Evolutionary conservation across 2,329 filamentous ascomycete species (phyloP), one percentile per base, ranked within the genome.

Genomic region (Hymenoscyphus salicellus): DNA sequence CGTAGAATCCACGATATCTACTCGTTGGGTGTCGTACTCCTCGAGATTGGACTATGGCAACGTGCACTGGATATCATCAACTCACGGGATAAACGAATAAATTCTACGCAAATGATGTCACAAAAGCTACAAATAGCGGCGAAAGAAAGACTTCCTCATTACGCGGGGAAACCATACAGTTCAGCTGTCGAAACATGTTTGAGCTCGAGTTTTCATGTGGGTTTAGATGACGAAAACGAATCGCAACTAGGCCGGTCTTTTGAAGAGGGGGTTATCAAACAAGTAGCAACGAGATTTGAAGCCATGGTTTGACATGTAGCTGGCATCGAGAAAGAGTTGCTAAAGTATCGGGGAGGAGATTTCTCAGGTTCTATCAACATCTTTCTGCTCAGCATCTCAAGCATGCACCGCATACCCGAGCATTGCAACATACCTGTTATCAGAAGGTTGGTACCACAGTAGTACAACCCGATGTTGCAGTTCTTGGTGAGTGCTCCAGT

Each of bases 1-100:
- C 55, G n/a, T 14, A 57, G 32, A 33, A 32, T 16, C 7, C 55
- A 57, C 30, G 55, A 57, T 57, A 33, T 57, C 10, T 57, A 57
- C 30, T 57, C 55, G 23, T 28, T 57, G 7, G 55, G 55, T 8
- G 55, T 57, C 10, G 23, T 57, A 6, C 55, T 57, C 10, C 55
- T 57, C 7, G 55, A 57, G 11, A 14, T 57, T 10, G 55, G 55
- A 14, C 55, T 57, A 14, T 57, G 57, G 57, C 14, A 55, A 17
- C 11, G 11, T 17, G 38, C 38, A 16, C 11, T 14, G 5, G 17
- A 41, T 5, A 16, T 41, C 5, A 16, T 41, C 38, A 41, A 17
- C 17, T 17, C 38, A 16, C 2, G 17, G 17, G 17, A 41, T 4
- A 41, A 17, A 10, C 3, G 17, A 41, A 41, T 4, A 14, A 41